Evolutionary conservation across 345 rosid species (phyloP), one percentile per base, ranked within the genome.

Genomic region (Euphorbia lathyris): DNA sequence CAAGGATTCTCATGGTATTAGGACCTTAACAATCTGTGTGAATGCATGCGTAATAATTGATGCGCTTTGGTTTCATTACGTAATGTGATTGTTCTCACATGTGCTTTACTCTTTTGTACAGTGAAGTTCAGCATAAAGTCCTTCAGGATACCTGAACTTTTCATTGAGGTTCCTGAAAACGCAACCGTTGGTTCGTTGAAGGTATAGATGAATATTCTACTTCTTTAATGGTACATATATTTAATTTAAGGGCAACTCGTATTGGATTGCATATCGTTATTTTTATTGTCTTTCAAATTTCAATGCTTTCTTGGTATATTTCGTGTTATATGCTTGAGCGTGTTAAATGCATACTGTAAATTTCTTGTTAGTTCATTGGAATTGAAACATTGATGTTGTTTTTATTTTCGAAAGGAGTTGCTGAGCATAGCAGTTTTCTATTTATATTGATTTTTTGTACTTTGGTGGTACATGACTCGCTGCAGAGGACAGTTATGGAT

Each of bases 61-160:
- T 72, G 40, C 64, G 50, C 19, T 75, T 50, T 68, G 38, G 9
- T 59, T 69, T 9, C 34, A 2, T 42, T 66, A 38, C 62, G 68
- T 65, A 59, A 42, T 72, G 34, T 48, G 20, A 27, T 73, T 30
- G 71, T 72, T 74, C 73, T 86, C 62, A 82, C 69, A 51, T 59
- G 25, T 64, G 51, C 47, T 47, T 47, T 71, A 42, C 74, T 77
- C 70, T 77, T 58, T 76, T 76, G 36, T 74, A 60, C 99, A 96
- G 99, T 96, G 61, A 92, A 90, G 82, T 82, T 96, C 62, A 86
- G 90, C 86, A 92, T 96, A 25, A 90, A 90, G 80, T 92, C 98
- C 60, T 80, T 96, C 76, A 88, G 74, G 80, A 79, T 96, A 62
- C 99, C 99, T 0, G 98, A 96, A 85, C 93, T 92, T 72, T 80